A percentile compares a stretch with the other conserved stretches of the same genome.
Evolutionary conservation across 306 rosid species (phyloP).

Genomic region (Prosopis cineraria): DNA sequence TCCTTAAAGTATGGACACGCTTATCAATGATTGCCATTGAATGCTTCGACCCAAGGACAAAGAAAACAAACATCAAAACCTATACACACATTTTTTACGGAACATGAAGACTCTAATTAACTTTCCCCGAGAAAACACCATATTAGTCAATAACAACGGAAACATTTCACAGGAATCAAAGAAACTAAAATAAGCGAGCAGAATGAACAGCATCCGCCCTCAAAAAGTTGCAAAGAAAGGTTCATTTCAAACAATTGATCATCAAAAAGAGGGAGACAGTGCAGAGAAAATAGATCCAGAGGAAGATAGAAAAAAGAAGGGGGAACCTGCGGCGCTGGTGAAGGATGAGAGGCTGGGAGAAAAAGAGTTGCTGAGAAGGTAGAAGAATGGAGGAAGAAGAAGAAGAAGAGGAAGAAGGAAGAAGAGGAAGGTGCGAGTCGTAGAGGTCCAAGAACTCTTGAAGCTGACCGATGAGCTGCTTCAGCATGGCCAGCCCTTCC

Average conservation of each 20-base stretch:
- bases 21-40: background rate
- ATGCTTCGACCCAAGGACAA: background rate
- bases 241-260: background rate
- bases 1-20: constrained; percentile 20
- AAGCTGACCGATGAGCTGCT: constrained; percentile 87
- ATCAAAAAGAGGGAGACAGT: background rate
- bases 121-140: background rate
- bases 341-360: constrained; percentile 32
- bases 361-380: constrained; percentile 38
- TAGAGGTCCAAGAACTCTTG: constrained; percentile 59
- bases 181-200: constrained; percentile 4
- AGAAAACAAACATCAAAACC: background rate
- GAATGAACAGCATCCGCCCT: background rate
- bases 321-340: constrained; percentile 56
- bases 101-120: constrained; percentile 21
- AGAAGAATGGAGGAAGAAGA: constrained; percentile 27
- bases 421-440: constrained; percentile 42
- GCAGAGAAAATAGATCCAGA: constrained; percentile 39
- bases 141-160: background rate
- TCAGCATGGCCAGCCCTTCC: constrained; percentile 86
- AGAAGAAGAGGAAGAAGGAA: constrained; percentile 11
- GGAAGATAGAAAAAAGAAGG: constrained; percentile 28
- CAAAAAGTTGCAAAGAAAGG: background rate
- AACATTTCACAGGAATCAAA: background rate
- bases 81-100: background rate